These are phyloP conservation scores for Globomyces sp. DNA, from an alignment of 371 early-diverging fungal genomes.

Conservation along the genomic window DNA sequence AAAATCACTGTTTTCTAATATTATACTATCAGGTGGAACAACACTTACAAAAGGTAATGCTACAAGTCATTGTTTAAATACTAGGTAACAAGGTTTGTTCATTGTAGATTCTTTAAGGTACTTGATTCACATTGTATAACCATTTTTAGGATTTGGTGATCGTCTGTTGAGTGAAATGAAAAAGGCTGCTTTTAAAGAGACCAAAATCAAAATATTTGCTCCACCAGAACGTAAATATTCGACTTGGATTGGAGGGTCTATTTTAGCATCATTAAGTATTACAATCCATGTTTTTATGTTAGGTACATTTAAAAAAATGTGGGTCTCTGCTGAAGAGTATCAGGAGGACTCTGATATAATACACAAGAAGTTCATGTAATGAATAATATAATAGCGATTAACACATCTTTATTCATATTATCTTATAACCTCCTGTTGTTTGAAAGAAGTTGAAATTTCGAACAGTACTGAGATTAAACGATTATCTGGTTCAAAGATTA, in stretches of 20 bases:
- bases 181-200: slow-evolving; percentile 73
- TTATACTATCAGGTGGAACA: slow-evolving; percentile 92
- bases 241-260: slow-evolving; percentile 97
- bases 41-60: slow-evolving; percentile 66
- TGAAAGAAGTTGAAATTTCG: too few species aligned
- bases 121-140: too few species aligned
- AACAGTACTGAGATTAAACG: too few species aligned
- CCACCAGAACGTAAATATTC: slow-evolving; percentile 97
- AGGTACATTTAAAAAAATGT: slow-evolving; percentile 55
- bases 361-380: slow-evolving; percentile 33
- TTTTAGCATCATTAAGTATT: slow-evolving; percentile 72
- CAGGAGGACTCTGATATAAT: slow-evolving; percentile 44
- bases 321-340: slow-evolving; percentile 57
- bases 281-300: slow-evolving; percentile 9
- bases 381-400: background rate
- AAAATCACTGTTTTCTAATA: slow-evolving; percentile 78
- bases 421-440: slow-evolving; percentile 22
- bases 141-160: slow-evolving; percentile 77
- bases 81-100: slow-evolving; percentile 2
- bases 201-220: slow-evolving; percentile 93
- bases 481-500: too few species aligned
- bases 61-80: too few species aligned
- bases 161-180: slow-evolving; percentile 87
- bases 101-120: slow-evolving; percentile 13
- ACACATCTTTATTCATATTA: slow-evolving; percentile 43